Conservation (phyloP, 2,329 filamentous ascomycete genomes). For the Emergomyces africanus region DNA sequence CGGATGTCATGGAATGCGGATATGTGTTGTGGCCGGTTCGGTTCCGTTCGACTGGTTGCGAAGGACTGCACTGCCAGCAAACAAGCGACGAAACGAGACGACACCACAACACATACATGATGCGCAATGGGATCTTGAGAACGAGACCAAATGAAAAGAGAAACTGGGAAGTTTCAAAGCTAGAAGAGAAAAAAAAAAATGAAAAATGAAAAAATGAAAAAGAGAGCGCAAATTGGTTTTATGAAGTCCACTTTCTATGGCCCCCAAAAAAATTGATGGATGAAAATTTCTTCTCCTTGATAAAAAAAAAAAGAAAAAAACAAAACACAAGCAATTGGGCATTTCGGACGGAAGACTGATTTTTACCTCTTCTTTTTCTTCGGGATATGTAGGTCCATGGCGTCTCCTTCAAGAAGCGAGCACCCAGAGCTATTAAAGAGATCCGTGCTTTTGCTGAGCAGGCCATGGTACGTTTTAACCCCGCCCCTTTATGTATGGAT, state of each 20-base stretch:
- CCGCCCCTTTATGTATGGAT: background rate
- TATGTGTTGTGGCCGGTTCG: background rate
- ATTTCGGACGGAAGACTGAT: slow-evolving; percentile 59
- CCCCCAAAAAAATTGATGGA: slow-evolving; percentile 15
- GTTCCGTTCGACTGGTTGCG: background rate
- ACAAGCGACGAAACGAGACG: background rate
- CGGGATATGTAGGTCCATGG: slow-evolving; percentile 65
- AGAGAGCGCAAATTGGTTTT: slow-evolving; percentile 47
- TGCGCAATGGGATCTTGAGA: background rate
- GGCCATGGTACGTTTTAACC: slow-evolving; percentile 70
- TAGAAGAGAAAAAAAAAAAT: slow-evolving; percentile 10
- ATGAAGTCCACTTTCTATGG: slow-evolving; percentile 55
- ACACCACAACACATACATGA: slow-evolving; percentile 1
- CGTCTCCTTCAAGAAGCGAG: slow-evolving; percentile 98
- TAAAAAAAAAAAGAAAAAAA: slow-evolving; percentile 5
- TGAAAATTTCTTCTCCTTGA: slow-evolving; percentile 7
- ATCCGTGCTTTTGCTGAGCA: slow-evolving; percentile 87
- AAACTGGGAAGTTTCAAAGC: slow-evolving; percentile 4
- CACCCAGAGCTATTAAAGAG: slow-evolving; percentile 98
- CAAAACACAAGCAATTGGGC: slow-evolving; percentile 11
- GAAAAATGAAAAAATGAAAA: slow-evolving; percentile 21
- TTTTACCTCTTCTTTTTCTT: slow-evolving; percentile 26
- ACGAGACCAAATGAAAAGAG: slow-evolving; percentile 1
- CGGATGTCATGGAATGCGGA: background rate
- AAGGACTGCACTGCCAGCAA: too few relatives aligned